Percentiles rank a stretch among this genome's conserved stretches.
Evolutionary conservation across 192 early-diverging fungal species (phyloP).

Genomic region (Coemansia sp.): DNA sequence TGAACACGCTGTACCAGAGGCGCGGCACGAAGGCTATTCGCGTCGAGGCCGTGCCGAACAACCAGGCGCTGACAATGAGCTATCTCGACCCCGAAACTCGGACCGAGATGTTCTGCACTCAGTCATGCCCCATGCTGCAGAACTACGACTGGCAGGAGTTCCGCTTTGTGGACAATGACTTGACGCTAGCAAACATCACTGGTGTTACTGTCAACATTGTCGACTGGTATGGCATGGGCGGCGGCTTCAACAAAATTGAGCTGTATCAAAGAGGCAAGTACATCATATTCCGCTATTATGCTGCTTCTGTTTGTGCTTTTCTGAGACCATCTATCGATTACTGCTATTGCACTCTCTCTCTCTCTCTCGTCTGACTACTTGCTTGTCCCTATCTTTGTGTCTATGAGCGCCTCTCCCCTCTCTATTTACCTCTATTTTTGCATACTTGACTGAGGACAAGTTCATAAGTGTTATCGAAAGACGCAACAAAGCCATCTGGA

Average conservation of each 20-base stretch:
- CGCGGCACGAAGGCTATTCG: constrained; percentile 68
- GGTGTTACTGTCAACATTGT: constrained; percentile 61
- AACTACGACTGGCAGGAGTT: constrained; percentile 52
- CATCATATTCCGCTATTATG: neutral
- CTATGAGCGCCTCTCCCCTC: neutral
- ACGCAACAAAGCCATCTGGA: neutral
- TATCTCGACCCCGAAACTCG: constrained; percentile 63
- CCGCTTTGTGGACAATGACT: constrained; percentile 50
- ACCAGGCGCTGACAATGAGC: constrained; percentile 59
- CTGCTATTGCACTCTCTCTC: neutral
- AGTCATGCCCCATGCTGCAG: constrained; percentile 44
- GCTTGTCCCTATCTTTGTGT: neutral
- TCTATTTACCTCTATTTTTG: constrained; percentile 4
- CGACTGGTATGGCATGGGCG: constrained; percentile 59
- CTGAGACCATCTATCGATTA: constrained; percentile 2
- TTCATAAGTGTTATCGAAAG: neutral
- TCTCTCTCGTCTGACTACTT: neutral
- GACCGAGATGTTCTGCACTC: constrained; percentile 32
- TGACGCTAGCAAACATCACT: constrained; percentile 42
- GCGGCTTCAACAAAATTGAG: constrained; percentile 53
- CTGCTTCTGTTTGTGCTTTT: constrained; percentile 1
- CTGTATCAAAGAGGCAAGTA: constrained; percentile 53
- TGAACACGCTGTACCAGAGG: constrained; percentile 59
- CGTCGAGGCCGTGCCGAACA: constrained; percentile 59
- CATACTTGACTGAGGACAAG: neutral